Evolutionary conservation across 2,329 filamentous ascomycete genomes (phyloP).

Genomic region (Byssochlamys sp.): DNA sequence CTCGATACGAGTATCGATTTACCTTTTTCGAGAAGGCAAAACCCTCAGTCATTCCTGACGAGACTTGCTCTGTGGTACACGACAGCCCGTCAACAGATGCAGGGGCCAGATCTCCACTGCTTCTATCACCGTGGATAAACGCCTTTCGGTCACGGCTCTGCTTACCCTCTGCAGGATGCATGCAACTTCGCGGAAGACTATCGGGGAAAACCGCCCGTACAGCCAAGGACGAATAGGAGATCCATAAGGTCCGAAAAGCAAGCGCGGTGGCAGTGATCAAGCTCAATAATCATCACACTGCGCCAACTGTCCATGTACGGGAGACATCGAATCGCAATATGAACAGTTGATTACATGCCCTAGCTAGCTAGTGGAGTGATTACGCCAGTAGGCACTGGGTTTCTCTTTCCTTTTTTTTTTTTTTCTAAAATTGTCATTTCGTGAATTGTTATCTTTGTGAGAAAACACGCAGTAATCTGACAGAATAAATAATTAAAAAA

Average conservation of each 20-base stretch:
- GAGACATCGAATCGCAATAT: not conserved
- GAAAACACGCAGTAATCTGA: not conserved
- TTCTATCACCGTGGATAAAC: not conserved
- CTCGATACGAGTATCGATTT: not conserved
- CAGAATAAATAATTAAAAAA: not conserved
- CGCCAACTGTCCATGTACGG: not conserved
- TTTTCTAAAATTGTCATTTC: constrained; percentile 4
- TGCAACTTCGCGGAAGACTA: not conserved
- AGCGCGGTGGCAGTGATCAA: not conserved
- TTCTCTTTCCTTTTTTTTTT: constrained; percentile 17
- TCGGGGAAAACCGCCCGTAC: not conserved
- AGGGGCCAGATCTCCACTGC: not conserved
- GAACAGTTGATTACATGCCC: not conserved
- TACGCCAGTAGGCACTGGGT: constrained; percentile 7
- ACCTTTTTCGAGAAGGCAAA: constrained; percentile 5
- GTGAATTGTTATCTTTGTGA: not conserved
- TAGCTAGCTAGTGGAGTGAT: not conserved
- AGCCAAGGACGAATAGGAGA: not conserved
- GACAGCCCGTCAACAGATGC: not conserved
- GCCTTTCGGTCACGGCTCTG: not conserved
- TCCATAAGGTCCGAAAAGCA: not conserved
- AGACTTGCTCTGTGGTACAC: not conserved
- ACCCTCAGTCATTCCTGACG: not conserved
- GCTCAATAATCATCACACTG: not conserved
- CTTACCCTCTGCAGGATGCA: not conserved